Base-by-base conservation (phyloP, 2,329 filamentous ascomycete genomes). In the Penicillium sp. region DNA sequence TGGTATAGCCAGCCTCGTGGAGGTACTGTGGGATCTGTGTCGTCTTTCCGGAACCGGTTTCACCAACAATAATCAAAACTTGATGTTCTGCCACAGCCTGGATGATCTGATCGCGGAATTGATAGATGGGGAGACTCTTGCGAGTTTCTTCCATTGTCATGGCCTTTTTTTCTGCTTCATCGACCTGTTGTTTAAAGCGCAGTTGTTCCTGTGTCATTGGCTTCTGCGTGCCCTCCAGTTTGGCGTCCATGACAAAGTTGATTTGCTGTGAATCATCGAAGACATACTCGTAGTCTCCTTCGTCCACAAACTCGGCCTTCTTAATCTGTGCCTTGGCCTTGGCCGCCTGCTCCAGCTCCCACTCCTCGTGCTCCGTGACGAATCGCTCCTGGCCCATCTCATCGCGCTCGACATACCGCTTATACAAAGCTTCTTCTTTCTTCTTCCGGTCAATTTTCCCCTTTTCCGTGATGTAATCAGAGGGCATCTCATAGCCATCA, bases 21-120 rank as follows among this genome's bases (percentile, higher is more conserved):
- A 97, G 81, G 69, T 96, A 99, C 67, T 97, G 94, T 0, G 93
- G 91, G 14, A 97, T 77, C 70, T 99, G 94, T 0, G 94, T 99
- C 0, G 93, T 96, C 75, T 99, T 99, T 64, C 94, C 94, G 63
- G 87, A 91, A 49, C 94, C 94, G 0, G 94, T 99, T 72, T 97
- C 92, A 68, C 91, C 94, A 2, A 97, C 91, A 50, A 99, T 87
- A 55, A 99, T 91, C 10, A 99, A 75, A 13, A 96, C 85, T 67
- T 97, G 94, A 62, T 92, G 87, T 48, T 95, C 80, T 32, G 86
- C 83, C n/a, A 97, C 79, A 0, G 94, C 94, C n/a, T 86, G 83
- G 19, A 99, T 80, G 51, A 99, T 89, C 60, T 93, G 81, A 38
- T 96, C 88, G 23, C 91, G 83, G 65, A 93, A 97, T 41, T 87